Evolutionary conservation across 75 land plant species (phyloP), one percentile per base, ranked within the genome.

Genomic region (Isoetes taiwanensis): DNA sequence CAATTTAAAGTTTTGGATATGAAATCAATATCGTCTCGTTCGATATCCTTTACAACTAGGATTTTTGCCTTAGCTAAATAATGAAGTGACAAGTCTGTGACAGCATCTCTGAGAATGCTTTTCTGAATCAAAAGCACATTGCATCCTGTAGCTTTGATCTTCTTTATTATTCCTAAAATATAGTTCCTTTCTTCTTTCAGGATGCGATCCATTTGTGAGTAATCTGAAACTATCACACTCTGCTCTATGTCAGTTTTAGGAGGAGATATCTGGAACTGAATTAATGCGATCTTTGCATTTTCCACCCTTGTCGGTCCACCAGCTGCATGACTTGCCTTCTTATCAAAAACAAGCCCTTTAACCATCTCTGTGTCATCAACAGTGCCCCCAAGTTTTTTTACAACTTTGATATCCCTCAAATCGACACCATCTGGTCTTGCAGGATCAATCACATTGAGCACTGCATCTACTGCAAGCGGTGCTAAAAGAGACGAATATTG

Each of bases 191-290:
- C 97, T 76, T 90, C 97, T 54, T 84, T 83, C 48, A 90, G 66
- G 10, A 90, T 90, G 61, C 97, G 65, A 52, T 89, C 96, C 96
- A 63, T 63, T 68, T 86, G 93, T 0, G 97, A 60, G 54, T 90
- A 90, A 57, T 86, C 97, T 2, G 97, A 90, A 2, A 90, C 97
- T 33, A 90, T 74, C 31, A 90, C 78, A 64, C 77, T 85, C 79
- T 90, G 97, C 73, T 90, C 97, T 39, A 90, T 90, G 52, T 90
- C 97, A 23, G 97, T 90, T 60, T 90, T 90, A 9, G 97, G 97
- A 4, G 96, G 97, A 9, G 97, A 90, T 37, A 90, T 90, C 74
- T 90, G 97, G 59, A 90, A 90, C 71, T 90, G 97, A 38, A 90
- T 83, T 28, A 90, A 77, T 0, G 77, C 93, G 56, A 90, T 86